phyloP scores from a whole-genome alignment of 2,329 filamentous ascomycete genomes.

The Colletotrichum somersetense region DNA sequence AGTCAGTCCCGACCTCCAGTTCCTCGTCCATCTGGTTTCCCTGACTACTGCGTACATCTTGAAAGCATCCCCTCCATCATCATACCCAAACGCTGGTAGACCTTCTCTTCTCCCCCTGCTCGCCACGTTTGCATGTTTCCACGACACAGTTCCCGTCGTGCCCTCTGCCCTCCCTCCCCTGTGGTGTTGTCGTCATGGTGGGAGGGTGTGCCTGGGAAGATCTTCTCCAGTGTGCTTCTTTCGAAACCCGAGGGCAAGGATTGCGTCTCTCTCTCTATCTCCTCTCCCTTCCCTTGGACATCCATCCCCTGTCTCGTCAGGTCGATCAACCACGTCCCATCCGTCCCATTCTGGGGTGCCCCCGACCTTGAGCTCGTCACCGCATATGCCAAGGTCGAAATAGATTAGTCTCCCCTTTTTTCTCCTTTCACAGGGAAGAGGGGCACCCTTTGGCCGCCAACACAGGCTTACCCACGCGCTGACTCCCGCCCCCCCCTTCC shows the following conservation, averaged over 20 bases:
- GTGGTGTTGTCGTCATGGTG: slow-evolving; percentile 17
- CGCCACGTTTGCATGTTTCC: not conserved
- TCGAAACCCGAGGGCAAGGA: not conserved
- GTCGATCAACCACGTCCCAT: slow-evolving; percentile 17
- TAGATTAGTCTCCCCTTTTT: slow-evolving; percentile 7
- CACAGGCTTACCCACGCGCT: not conserved
- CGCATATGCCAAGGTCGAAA: not conserved
- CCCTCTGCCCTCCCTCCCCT: not conserved
- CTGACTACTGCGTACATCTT: no score
- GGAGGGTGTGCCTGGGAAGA: not conserved
- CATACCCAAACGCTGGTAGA: not conserved
- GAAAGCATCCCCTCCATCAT: not conserved
- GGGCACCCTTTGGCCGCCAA: not conserved
- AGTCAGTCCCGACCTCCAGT: not conserved
- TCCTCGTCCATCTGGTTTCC: not conserved
- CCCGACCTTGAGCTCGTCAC: slow-evolving; percentile 8
- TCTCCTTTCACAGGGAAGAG: no score
- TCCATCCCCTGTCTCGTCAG: not conserved
- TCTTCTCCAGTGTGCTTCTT: not conserved
- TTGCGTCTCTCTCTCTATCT: not conserved
- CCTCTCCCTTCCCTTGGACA: not conserved
- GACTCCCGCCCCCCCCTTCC: not conserved
- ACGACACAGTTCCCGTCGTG: not conserved
- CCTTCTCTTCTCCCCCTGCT: not conserved
- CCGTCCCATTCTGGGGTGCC: slow-evolving; percentile 1